Conservation (phyloP, 1,284 basidiomycete species). For the Blastosporella zonata region DNA sequence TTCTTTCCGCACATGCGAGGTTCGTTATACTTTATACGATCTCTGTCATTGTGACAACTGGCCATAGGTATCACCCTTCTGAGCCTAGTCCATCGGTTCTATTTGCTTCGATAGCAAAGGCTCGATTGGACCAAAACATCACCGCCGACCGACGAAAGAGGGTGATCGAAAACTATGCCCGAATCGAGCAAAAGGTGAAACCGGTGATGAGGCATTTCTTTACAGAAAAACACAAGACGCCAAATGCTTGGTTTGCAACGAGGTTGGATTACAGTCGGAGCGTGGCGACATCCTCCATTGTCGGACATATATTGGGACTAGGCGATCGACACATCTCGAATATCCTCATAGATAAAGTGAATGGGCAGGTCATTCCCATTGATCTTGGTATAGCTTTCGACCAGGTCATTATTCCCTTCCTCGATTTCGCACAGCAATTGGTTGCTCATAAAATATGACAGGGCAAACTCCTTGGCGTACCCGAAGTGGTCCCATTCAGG, state of each 20-base stretch:
- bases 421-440: not conserved
- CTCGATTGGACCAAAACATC: constrained; percentile 24
- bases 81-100: constrained; percentile 24
- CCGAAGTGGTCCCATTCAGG: constrained; percentile 93
- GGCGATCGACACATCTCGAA: constrained; percentile 94
- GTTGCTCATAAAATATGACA: constrained; percentile 28
- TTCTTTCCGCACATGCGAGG: constrained; percentile 57
- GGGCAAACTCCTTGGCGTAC: constrained; percentile 81
- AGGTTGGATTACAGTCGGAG: constrained; percentile 88
- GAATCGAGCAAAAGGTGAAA: constrained; percentile 57
- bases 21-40: constrained; percentile 27
- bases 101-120: constrained; percentile 25
- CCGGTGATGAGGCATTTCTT: constrained; percentile 96
- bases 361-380: constrained; percentile 91
- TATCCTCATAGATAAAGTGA: constrained; percentile 82
- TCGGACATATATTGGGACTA: constrained; percentile 90
- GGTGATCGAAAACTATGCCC: constrained; percentile 47
- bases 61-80: constrained; percentile 32
- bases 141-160: constrained; percentile 23
- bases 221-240: constrained; percentile 83
- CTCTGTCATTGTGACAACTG: not conserved
- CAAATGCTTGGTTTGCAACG: constrained; percentile 93
- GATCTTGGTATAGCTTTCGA: constrained; percentile 98
- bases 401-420: constrained; percentile 55
- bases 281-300: constrained; percentile 91